Percentiles rank a stretch among this genome's conserved stretches.
These are phyloP conservation scores for Cicer pinnatifidum DNA, from an alignment of 306 rosid species.

Conservation along the genomic window DNA sequence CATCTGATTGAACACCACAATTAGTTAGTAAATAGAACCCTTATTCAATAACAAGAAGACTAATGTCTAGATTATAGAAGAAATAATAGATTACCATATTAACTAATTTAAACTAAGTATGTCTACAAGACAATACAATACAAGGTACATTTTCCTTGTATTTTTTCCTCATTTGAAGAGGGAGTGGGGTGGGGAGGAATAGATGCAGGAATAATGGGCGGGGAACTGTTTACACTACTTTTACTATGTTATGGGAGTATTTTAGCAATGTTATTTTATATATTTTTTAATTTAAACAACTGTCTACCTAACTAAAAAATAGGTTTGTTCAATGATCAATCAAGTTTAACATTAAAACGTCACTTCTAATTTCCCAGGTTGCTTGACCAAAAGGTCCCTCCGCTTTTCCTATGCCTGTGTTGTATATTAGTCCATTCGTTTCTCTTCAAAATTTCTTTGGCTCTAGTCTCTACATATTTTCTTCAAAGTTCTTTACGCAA, in stretches of 20 bases:
- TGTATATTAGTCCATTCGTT: background rate
- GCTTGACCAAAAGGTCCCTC: background rate
- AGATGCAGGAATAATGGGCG: slow-evolving; percentile 1
- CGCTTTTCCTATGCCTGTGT: background rate
- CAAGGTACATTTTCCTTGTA: background rate
- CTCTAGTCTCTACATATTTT: slow-evolving; percentile 7
- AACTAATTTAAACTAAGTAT: slow-evolving; percentile 19
- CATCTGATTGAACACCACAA: slow-evolving; percentile 31
- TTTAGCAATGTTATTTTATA: slow-evolving; percentile 1
- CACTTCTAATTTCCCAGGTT: slow-evolving; percentile 1
- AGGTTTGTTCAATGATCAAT: slow-evolving; percentile 14
- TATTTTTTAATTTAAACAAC: slow-evolving; percentile 12
- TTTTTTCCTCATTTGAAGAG: background rate
- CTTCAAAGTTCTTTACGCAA: background rate
- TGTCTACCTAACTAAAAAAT: background rate
- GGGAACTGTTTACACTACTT: background rate
- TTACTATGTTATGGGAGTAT: slow-evolving; percentile 1
- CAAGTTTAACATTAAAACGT: slow-evolving; percentile 7
- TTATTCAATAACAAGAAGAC: slow-evolving; percentile 11
- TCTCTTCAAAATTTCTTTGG: slow-evolving; percentile 15
- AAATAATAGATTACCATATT: slow-evolving; percentile 17
- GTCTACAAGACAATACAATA: slow-evolving; percentile 2
- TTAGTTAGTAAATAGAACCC: background rate
- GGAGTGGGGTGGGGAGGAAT: background rate
- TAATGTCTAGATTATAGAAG: slow-evolving; percentile 4